These are phyloP conservation scores for Primulina huaijiensis DNA, from an alignment of 257 asterid species.

Conservation along the genomic window DNA sequence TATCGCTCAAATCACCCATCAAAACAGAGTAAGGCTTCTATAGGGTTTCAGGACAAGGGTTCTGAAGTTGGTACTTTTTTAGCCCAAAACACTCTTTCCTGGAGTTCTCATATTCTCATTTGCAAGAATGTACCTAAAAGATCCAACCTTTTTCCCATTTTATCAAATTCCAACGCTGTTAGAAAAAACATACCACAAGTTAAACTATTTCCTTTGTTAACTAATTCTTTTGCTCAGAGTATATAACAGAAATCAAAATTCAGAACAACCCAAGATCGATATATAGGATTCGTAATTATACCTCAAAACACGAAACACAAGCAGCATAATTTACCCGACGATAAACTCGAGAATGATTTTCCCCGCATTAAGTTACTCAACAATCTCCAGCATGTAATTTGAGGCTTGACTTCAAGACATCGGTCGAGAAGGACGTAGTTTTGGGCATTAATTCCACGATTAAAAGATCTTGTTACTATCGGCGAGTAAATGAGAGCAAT, in stretches of 20 bases:
- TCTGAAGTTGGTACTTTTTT: constrained; percentile 22
- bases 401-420: neutral
- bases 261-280: neutral
- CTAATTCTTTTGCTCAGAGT: constrained; percentile 4
- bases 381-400: neutral
- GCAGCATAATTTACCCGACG: too few relatives aligned
- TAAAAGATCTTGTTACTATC: neutral
- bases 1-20: constrained; percentile 32
- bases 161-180: constrained; percentile 38
- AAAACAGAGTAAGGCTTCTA: constrained; percentile 26
- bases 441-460: neutral
- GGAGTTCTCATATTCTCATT: constrained; percentile 48
- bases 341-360: neutral
- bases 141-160: constrained; percentile 37
- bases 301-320: neutral
- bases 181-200: constrained; percentile 25
- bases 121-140: constrained; percentile 38
- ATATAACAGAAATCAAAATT: neutral
- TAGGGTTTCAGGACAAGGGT: constrained; percentile 30
- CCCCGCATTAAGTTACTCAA: too few relatives aligned
- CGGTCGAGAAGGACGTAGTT: neutral
- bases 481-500: neutral
- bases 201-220: constrained; percentile 15
- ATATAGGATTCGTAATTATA: neutral
- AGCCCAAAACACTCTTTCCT: constrained; percentile 32